Evolutionary conservation across 306 rosid genomes (phyloP).

Genomic region (Quercus mongolica): DNA sequence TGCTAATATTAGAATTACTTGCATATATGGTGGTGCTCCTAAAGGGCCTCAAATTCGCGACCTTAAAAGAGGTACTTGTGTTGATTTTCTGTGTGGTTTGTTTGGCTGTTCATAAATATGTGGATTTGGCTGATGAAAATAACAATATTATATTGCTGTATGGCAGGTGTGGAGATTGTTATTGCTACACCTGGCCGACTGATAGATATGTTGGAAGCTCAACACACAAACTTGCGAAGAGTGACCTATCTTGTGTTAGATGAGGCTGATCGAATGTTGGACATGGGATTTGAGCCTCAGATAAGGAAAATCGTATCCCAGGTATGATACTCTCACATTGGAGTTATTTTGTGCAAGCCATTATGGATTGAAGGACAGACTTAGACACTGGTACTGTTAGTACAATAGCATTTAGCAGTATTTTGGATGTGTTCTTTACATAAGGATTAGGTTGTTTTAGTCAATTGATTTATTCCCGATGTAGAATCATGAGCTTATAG

Average conservation of each 20-base stretch:
- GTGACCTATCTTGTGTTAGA: conserved; percentile 94
- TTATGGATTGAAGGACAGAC: neutral
- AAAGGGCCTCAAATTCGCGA: conserved; percentile 98
- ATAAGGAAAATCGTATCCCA: conserved; percentile 80
- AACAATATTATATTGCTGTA: conserved; percentile 15
- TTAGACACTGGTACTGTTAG: neutral
- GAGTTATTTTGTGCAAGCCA: neutral
- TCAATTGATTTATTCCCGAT: neutral
- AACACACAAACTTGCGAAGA: conserved; percentile 78
- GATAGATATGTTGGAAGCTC: conserved; percentile 97
- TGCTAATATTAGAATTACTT: conserved; percentile 61
- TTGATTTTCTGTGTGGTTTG: neutral
- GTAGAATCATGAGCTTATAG: neutral
- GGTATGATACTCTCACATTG: conserved; percentile 32
- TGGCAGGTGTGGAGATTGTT: conserved; percentile 82
- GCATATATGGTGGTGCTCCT: conserved; percentile 95
- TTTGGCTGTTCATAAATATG: neutral
- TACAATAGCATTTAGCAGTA: neutral
- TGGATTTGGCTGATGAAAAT: conserved; percentile 2
- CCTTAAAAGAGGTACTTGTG: conserved; percentile 65
- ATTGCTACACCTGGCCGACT: conserved; percentile 97
- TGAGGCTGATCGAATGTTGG: conserved; percentile 98
- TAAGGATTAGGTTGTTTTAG: neutral
- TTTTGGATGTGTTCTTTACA: neutral
- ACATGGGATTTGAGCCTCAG: conserved; percentile 99